A percentile compares a stretch with the other conserved stretches of the same genome.
Conservation (phyloP, 2,329 filamentous ascomycete genomes). For the Rhinocladiella similis region DNA sequence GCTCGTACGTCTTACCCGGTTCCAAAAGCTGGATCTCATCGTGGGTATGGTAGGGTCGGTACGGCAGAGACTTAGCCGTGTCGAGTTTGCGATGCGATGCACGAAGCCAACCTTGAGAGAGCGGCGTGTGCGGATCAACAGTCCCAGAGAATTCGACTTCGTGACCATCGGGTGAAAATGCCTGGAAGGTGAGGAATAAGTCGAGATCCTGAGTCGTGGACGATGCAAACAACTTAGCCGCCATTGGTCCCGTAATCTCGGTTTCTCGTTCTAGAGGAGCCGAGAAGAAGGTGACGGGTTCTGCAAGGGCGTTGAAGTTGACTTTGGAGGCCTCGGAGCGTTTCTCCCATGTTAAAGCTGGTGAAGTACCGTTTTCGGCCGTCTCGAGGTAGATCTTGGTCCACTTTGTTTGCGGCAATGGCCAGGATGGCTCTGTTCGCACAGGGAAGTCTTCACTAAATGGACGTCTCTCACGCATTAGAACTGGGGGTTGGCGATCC, state of each 20-base stretch:
- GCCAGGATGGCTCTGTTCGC: constrained; percentile 7
- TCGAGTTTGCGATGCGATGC: constrained; percentile 18
- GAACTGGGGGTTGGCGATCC: constrained; percentile 10
- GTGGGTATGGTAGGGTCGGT: constrained; percentile 14
- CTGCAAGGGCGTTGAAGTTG: not conserved
- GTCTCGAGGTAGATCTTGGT: constrained; percentile 11
- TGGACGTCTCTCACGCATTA: constrained; percentile 5
- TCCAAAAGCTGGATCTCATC: constrained; percentile 11
- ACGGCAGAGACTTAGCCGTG: not conserved
- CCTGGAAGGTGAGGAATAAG: constrained; percentile 16
- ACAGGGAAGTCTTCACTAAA: constrained; percentile 6
- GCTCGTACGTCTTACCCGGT: constrained; percentile 7
- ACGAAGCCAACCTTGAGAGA: constrained; percentile 17
- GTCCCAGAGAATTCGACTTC: constrained; percentile 18
- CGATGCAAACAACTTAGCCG: constrained; percentile 10
- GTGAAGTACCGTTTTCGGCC: no score
- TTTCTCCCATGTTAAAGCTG: not conserved
- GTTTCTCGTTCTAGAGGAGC: constrained; percentile 2
- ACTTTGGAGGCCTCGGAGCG: not conserved
- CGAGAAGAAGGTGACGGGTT: constrained; percentile 9
- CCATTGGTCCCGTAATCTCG: constrained; percentile 15
- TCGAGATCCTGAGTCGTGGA: constrained; percentile 11
- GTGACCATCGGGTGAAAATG: constrained; percentile 7
- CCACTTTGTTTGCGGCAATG: constrained; percentile 10
- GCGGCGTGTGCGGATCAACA: constrained; percentile 16